phyloP scores from a whole-genome alignment of 225 moss, liverwort and hornwort species.

The Physcomitrellopsis africana region DNA sequence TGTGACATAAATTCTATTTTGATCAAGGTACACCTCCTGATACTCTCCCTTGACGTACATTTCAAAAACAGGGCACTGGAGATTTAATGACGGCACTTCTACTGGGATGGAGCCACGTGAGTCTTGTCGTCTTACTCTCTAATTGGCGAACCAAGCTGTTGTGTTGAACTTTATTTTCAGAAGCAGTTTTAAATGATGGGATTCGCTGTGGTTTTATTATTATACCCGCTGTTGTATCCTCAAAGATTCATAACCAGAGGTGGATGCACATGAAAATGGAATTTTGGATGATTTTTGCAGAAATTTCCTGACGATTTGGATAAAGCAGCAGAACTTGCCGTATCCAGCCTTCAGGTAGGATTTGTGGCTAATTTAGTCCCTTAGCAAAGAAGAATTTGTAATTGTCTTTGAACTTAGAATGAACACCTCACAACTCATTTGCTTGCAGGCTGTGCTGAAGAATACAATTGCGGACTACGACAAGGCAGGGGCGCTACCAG shows the following conservation, averaged over 20 bases:
- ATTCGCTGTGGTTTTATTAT: neutral
- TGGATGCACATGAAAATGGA: neutral
- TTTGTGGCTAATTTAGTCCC: neutral
- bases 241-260: neutral
- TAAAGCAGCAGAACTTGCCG: conserved; percentile 87
- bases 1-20: neutral
- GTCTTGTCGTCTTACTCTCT: conserved; percentile 30
- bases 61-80: conserved; percentile 76
- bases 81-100: conserved; percentile 93
- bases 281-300: conserved; percentile 39
- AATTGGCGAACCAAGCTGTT: conserved; percentile 12
- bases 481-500: conserved; percentile 39
- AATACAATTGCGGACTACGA: conserved; percentile 64
- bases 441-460: conserved; percentile 74
- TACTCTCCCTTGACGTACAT: conserved; percentile 8
- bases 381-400: neutral
- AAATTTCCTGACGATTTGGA: conserved; percentile 84
- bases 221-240: neutral
- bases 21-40: conserved; percentile 13
- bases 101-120: conserved; percentile 93
- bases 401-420: neutral
- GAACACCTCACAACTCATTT: neutral
- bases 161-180: conserved; percentile 12
- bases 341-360: conserved; percentile 91
- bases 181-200: neutral